phyloP scores from a whole-genome alignment of 768 basidiomycete genomes.

The Fistulinella prunicolor region DNA sequence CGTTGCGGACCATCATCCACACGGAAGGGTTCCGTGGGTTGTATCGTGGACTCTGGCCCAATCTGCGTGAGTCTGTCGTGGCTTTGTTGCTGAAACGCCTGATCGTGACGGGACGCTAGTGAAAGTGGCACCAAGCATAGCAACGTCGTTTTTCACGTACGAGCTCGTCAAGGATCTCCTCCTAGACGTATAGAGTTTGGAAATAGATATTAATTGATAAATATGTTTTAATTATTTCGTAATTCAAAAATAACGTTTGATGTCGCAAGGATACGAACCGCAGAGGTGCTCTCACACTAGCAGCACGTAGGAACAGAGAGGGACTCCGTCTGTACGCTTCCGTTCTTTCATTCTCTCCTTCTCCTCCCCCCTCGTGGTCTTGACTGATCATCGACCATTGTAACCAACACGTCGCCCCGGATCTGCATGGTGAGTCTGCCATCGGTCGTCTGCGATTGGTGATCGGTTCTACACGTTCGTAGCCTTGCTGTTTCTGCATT shows the following conservation, averaged over 20 bases:
- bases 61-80: constrained; percentile 78
- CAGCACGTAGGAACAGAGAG: too few species aligned
- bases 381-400: constrained; percentile 21
- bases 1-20: constrained; percentile 61
- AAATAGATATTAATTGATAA: constrained; percentile 1
- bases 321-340: constrained; percentile 14
- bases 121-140: constrained; percentile 89
- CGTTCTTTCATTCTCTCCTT: constrained; percentile 15
- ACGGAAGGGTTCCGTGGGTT: constrained; percentile 75
- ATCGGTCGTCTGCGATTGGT: constrained; percentile 3
- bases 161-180: constrained; percentile 61
- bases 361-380: constrained; percentile 20
- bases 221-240: constrained; percentile 5
- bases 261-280: neutral
- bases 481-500: constrained; percentile 26
- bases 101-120: constrained; percentile 51
- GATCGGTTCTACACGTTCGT: constrained; percentile 15
- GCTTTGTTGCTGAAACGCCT: too few species aligned
- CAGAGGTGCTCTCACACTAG: constrained; percentile 16
- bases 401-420: constrained; percentile 5
- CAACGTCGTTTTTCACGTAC: constrained; percentile 83
- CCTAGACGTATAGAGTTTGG: constrained; percentile 19
- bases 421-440: constrained; percentile 26
- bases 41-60: constrained; percentile 88
- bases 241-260: constrained; percentile 8